Conservation (phyloP, 164 flowering plant genomes). For the Annona squamosa region DNA sequence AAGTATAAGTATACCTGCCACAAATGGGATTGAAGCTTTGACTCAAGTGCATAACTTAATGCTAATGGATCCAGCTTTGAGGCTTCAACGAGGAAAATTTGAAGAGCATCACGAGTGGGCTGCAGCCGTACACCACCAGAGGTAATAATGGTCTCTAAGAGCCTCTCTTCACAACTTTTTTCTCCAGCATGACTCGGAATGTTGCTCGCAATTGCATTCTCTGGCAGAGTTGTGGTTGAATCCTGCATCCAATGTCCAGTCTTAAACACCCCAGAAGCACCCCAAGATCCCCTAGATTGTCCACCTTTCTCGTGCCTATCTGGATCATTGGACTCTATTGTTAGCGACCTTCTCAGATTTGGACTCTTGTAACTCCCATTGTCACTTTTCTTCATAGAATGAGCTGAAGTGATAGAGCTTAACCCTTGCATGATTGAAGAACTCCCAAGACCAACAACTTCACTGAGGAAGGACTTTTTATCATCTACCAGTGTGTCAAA, state of each 20-base stretch:
- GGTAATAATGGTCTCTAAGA: constrained; percentile 84
- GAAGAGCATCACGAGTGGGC: constrained; percentile 93
- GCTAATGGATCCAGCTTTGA: constrained; percentile 73
- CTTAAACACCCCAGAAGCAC: constrained; percentile 35
- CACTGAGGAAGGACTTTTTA: constrained; percentile 86
- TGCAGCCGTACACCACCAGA: constrained; percentile 95
- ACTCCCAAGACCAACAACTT: constrained; percentile 91
- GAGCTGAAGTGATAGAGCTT: constrained; percentile 55
- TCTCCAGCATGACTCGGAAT: constrained; percentile 33
- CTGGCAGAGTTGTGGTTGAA: constrained; percentile 26
- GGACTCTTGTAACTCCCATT: constrained; percentile 78
- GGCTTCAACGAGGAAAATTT: constrained; percentile 74
- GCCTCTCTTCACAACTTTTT: constrained; percentile 78
- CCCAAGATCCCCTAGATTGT: constrained; percentile 30
- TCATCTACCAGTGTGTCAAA: constrained; percentile 67
- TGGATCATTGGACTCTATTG: constrained; percentile 42
- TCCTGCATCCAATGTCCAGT: constrained; percentile 63
- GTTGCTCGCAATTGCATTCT: constrained; percentile 38
- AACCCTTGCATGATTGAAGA: constrained; percentile 86
- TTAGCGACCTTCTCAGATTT: constrained; percentile 68
- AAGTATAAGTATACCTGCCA: constrained; percentile 66
- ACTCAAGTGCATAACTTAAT: constrained; percentile 67
- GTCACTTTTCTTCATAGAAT: constrained; percentile 55
- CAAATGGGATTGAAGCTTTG: constrained; percentile 71
- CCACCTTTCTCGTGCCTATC: constrained; percentile 53